A percentile compares a stretch with the other conserved stretches of the same genome.
phyloP scores from a whole-genome alignment of 805 yeast genomes.

The Candida taoyuanica region DNA sequence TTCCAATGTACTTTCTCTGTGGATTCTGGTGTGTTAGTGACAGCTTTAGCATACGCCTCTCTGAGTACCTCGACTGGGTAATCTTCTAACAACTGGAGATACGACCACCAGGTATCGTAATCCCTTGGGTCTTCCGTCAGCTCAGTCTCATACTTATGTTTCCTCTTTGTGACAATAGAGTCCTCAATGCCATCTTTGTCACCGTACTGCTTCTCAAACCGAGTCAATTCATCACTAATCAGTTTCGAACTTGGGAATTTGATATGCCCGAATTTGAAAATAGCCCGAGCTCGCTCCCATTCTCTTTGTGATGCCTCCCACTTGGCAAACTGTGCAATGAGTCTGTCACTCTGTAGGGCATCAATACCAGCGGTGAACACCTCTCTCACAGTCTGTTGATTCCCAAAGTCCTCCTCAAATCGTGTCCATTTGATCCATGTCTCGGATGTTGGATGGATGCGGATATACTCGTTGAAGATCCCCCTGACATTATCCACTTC shows the following conservation, averaged over 20 bases:
- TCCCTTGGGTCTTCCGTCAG: slow-evolving; percentile 46
- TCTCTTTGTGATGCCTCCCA: slow-evolving; percentile 67
- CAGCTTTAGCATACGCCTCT: slow-evolving; percentile 41
- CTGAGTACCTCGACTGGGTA: slow-evolving; percentile 29
- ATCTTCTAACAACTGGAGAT: slow-evolving; percentile 47
- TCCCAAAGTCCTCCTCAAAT: slow-evolving; percentile 57
- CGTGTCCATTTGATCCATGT: slow-evolving; percentile 76
- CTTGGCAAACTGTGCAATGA: slow-evolving; percentile 53
- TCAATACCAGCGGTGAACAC: slow-evolving; percentile 69
- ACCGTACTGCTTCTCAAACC: slow-evolving; percentile 67
- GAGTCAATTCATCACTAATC: slow-evolving; percentile 28
- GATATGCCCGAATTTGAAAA: slow-evolving; percentile 49
- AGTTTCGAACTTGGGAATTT: slow-evolving; percentile 39
- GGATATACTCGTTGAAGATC: slow-evolving; percentile 53
- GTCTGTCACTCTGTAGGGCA: slow-evolving; percentile 34
- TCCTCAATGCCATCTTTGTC: slow-evolving; percentile 46
- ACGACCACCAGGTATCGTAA: slow-evolving; percentile 83
- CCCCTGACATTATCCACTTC: slow-evolving; percentile 53
- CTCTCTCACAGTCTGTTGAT: slow-evolving; percentile 45
- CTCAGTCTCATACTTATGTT: slow-evolving; percentile 46
- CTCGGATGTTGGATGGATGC: slow-evolving; percentile 44
- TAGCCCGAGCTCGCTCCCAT: slow-evolving; percentile 55
- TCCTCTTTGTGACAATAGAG: slow-evolving; percentile 50
- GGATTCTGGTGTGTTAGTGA: slow-evolving; percentile 35
- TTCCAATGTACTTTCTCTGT: slow-evolving; percentile 50